phyloP scores from a whole-genome alignment of 306 rosid species.

The Lupinus albus region DNA sequence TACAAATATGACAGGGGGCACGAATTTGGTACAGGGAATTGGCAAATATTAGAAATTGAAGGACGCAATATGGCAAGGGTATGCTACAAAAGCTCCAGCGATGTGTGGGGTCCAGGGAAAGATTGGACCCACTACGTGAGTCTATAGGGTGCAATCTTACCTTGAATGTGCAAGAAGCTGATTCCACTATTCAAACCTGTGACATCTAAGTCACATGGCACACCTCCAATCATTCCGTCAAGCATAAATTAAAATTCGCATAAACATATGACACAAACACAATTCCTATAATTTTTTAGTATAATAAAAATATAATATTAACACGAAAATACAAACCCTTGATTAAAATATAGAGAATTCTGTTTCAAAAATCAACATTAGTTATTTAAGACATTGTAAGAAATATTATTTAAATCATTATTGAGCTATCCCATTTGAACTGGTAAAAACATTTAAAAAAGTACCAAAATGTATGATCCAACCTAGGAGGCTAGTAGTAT shows the following conservation, averaged over 20 bases:
- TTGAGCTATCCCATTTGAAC: not conserved
- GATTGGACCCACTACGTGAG: not conserved
- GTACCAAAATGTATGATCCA: not conserved
- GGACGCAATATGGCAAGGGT: not conserved
- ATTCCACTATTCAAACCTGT: not conserved
- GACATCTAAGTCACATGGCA: not conserved
- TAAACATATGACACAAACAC: no score
- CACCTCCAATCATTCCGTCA: not conserved
- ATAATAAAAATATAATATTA: not conserved
- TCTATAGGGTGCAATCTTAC: not conserved
- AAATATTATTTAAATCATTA: not conserved
- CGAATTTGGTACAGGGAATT: not conserved
- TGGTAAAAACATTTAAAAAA: not conserved
- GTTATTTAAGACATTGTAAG: not conserved
- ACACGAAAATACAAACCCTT: not conserved
- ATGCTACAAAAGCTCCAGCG: not conserved
- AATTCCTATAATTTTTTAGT: not conserved
- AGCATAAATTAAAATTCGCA: not conserved
- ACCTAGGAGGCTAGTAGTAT: not conserved
- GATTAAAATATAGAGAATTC: not conserved
- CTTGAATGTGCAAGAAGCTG: not conserved
- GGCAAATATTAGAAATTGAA: not conserved
- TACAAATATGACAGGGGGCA: slow-evolving; percentile 12
- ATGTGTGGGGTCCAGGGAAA: not conserved
- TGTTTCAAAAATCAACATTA: slow-evolving; percentile 20